Evolutionary conservation across 75 land plant genomes (phyloP), one percentile per base, ranked within the genome.

Genomic region (Sequoia sempervirens): DNA sequence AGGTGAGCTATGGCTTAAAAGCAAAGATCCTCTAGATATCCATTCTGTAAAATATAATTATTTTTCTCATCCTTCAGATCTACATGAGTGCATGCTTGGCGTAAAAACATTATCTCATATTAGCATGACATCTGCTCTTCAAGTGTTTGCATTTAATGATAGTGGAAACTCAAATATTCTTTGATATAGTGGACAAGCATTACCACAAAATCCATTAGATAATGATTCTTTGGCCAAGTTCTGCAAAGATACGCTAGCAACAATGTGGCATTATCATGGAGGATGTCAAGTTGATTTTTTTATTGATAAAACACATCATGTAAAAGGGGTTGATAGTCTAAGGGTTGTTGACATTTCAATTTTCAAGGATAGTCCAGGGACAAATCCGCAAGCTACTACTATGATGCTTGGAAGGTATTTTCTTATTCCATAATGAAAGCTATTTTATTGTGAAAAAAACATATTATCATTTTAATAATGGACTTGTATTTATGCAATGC

Each of bases 231-330:
- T 47, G 13, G 13, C 13, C 13, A 10, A 11, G 13, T 47, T 47
- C 11, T 95, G 95, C 83, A 83, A 36, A 41, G 90, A 88, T 82
- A 90, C 89, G 1, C 90, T 93, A 36, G 68, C 84, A 82, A 87
- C 92, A 1, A 89, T 93, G 15, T 91, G 93, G 93, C 94, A 93
- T 81, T 93, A 87, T 84, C 94, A 93, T 64, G 94, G 94, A 11
- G 93, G 94, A 5, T 89, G 91, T 81, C 88, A 82, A 11, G 90
- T 90, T 0, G 88, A 88, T 4, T 26, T 50, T 23, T 91, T 90
- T 1, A 92, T 93, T 15, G 89, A 92, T 70, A 30, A 56, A 2
- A 85, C 80, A 15, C 85, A 90, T 32, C 78, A 83, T 45, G 93
- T 92, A 0, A 47, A 86, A 4, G 94, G 95, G 0, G 52, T 47